Evolutionary conservation across 2,329 filamentous ascomycete genomes (phyloP), one percentile per base, ranked within the genome.

Genomic region (Diaporthe capsici): DNA sequence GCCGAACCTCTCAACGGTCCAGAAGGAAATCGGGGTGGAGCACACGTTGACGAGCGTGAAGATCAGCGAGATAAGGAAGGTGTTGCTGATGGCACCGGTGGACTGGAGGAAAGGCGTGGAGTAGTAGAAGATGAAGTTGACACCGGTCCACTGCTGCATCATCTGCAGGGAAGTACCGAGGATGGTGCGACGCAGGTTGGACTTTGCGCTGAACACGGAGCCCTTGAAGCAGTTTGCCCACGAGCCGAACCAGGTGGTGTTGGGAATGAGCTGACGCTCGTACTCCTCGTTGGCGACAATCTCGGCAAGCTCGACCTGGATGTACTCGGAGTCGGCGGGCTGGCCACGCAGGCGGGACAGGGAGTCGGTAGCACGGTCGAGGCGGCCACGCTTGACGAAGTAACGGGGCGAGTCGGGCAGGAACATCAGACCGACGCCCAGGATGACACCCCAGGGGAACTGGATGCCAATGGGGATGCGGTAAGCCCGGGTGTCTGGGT

Each of bases 61-160:
- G 86, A 98, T 90, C 82, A 98, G 89, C 75, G 92, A 94, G 83
- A 97, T 95, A 80, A 97, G 84, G 90, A 98, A 98, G 58, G 91
- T 88, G 88, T 98, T 93, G 77, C 83, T 79, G 81, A 97, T 95
- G 80, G 94, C 93, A 79, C 93, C 93, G 42, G 94, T 92, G 34
- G 92, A 92, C 85, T 94, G 86, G 87, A 98, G 94, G 91, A 98
- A 97, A 76, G 94, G 91, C 47, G 94, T 95, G 49, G 94, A 95
- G 87, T 93, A 95, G 87, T 95, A 94, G 88, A 96, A 97, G 88
- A 97, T 94, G 86, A 96, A 97, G 90, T 98, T 98, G 86, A 98
- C 94, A 88, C 95, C 94, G 37, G 94, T 96, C 87, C 88, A 91
- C 85, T 94, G 93, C 85, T 94, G 93, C 92, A 94, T 94, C 93